phyloP scores from a whole-genome alignment of 768 basidiomycete genomes.

The Agaricus blazei region DNA sequence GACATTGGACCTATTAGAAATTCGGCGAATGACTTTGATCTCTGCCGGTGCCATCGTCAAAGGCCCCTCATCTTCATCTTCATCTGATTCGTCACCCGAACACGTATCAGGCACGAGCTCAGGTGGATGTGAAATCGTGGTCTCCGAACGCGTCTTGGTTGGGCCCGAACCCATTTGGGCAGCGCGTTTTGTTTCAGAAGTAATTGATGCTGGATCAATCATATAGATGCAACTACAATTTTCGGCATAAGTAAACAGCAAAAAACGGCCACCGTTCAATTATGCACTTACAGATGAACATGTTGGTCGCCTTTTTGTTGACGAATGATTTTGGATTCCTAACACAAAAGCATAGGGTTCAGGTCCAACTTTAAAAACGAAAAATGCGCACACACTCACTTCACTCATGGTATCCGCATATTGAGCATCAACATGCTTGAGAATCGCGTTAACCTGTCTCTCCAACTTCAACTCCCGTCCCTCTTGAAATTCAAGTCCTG shows the following conservation, averaged over 20 bases:
- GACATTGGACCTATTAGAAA: slow-evolving; percentile 71
- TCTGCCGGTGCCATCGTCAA: slow-evolving; percentile 74
- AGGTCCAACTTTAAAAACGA: slow-evolving; percentile 2
- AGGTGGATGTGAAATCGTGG: slow-evolving; percentile 52
- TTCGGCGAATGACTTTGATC: slow-evolving; percentile 71
- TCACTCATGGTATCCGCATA: slow-evolving; percentile 87
- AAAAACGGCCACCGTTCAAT: slow-evolving; percentile 3
- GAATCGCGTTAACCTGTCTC: slow-evolving; percentile 65
- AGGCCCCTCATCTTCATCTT: slow-evolving; percentile 41
- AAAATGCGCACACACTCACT: slow-evolving; percentile 33
- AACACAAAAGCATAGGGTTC: neutral
- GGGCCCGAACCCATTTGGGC: slow-evolving; percentile 31
- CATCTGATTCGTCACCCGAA: slow-evolving; percentile 36
- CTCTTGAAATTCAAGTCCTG: slow-evolving; percentile 71
- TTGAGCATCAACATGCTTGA: slow-evolving; percentile 76
- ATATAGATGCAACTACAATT: slow-evolving; percentile 71
- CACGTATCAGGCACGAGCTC: slow-evolving; percentile 54
- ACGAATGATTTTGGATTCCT: slow-evolving; percentile 88
- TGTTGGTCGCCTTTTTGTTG: slow-evolving; percentile 88
- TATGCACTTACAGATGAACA: slow-evolving; percentile 68
- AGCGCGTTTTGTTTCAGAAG: slow-evolving; percentile 49
- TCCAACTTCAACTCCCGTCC: slow-evolving; percentile 76
- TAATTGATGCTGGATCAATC: slow-evolving; percentile 72
- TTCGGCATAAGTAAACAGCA: slow-evolving; percentile 9
- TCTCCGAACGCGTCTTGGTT: slow-evolving; percentile 58